Evolutionary conservation across 441 rosid genomes (phyloP).

Genomic region (Gossypium trilobum): DNA sequence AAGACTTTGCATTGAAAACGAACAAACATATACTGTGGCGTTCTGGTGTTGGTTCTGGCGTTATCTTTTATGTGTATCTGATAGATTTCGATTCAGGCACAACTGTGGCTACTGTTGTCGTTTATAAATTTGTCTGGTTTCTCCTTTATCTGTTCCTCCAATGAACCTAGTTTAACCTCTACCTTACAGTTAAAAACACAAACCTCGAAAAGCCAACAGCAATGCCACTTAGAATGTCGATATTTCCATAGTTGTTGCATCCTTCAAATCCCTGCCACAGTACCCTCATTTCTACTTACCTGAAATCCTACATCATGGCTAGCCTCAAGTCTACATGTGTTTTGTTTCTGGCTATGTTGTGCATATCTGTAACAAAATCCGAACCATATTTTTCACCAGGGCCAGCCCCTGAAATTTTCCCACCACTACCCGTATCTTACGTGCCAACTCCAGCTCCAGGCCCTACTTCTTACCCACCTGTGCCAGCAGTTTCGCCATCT

Average conservation of each 20-base stretch:
- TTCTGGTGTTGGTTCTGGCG: background rate
- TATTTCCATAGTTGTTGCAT: background rate
- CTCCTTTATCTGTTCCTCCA: background rate
- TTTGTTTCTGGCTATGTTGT: background rate
- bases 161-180: background rate
- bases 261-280: background rate
- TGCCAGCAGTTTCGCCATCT: background rate
- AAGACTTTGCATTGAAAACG: background rate
- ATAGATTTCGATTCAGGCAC: background rate
- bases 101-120: background rate
- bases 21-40: too few species aligned
- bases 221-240: background rate
- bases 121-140: background rate
- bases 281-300: background rate
- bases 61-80: background rate
- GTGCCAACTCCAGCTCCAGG: background rate
- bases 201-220: background rate
- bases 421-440: background rate
- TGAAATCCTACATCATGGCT: conserved; percentile 13
- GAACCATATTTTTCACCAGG: background rate
- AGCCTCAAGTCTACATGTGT: background rate
- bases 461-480: background rate
- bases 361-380: background rate
- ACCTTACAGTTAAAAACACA: background rate
- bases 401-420: background rate